A percentile compares a stretch with the other conserved stretches of the same genome.
Conservation (phyloP, 371 early-diverging fungal genomes). For the Dinochytrium kinnereticum region DNA sequence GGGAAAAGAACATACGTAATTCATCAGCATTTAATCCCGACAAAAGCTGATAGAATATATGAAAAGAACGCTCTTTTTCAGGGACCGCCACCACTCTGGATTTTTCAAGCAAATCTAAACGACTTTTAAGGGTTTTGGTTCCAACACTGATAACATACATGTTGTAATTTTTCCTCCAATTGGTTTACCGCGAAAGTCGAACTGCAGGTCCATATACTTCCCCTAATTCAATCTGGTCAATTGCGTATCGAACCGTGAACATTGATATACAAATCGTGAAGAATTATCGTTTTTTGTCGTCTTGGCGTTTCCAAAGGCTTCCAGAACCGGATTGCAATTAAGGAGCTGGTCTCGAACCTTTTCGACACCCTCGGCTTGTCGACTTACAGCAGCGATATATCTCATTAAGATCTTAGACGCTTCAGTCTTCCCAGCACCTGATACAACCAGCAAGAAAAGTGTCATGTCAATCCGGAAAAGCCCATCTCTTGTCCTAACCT, state of each 20-base stretch:
- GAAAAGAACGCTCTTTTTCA: slow-evolving; percentile 78
- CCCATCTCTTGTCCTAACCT: no score
- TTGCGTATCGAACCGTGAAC: background rate
- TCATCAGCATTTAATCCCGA: slow-evolving; percentile 62
- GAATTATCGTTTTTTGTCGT: slow-evolving; percentile 71
- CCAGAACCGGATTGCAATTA: slow-evolving; percentile 70
- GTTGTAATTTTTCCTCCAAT: slow-evolving; percentile 82
- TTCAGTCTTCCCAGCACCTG: slow-evolving; percentile 77
- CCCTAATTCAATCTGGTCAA: slow-evolving; percentile 40
- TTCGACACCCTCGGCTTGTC: slow-evolving; percentile 71
- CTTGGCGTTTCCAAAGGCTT: slow-evolving; percentile 80
- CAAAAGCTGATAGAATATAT: slow-evolving; percentile 86
- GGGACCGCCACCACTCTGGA: slow-evolving; percentile 29
- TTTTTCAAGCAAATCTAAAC: slow-evolving; percentile 75
- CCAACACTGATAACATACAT: slow-evolving; percentile 39
- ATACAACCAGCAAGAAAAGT: no score
- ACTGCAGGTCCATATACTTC: slow-evolving; percentile 84
- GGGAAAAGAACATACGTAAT: slow-evolving; percentile 21
- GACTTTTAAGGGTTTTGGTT: background rate
- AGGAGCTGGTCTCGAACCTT: slow-evolving; percentile 72
- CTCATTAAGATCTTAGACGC: slow-evolving; percentile 66
- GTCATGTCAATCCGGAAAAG: no score
- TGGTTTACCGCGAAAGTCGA: slow-evolving; percentile 82
- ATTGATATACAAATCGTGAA: slow-evolving; percentile 61
- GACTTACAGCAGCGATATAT: slow-evolving; percentile 73